Evolutionary conservation across 2,329 filamentous ascomycete species (phyloP).

Genomic region (Diaporthe longicolla): DNA sequence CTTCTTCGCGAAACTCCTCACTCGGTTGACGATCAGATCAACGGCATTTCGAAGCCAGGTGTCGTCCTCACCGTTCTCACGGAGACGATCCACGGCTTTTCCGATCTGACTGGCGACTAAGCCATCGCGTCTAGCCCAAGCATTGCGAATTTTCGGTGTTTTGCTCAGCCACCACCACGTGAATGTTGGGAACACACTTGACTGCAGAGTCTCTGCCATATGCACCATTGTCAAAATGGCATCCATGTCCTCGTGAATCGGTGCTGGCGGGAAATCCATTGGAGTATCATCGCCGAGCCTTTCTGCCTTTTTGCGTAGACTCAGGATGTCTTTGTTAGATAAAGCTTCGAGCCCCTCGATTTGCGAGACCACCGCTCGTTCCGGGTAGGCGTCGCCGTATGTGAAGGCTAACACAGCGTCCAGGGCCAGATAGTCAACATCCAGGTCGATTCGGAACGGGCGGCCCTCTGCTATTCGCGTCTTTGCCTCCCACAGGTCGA

Average conservation of each 20-base stretch:
- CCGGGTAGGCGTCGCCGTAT: slow-evolving; percentile 10
- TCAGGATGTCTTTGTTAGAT: not conserved
- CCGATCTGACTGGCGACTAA: slow-evolving; percentile 7
- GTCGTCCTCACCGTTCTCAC: slow-evolving; percentile 7
- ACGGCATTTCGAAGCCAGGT: slow-evolving; percentile 9
- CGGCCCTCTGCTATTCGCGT: slow-evolving; percentile 40
- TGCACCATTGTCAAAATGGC: slow-evolving; percentile 28
- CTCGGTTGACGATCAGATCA: slow-evolving; percentile 28
- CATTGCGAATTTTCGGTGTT: slow-evolving; percentile 25
- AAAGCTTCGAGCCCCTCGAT: not conserved
- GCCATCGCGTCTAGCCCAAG: slow-evolving; percentile 1
- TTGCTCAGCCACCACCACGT: slow-evolving; percentile 34
- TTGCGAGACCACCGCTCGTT: not conserved
- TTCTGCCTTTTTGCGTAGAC: not conserved
- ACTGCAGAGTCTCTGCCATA: slow-evolving; percentile 26
- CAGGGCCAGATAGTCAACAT: slow-evolving; percentile 21
- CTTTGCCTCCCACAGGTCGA: slow-evolving; percentile 44
- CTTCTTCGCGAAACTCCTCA: slow-evolving; percentile 7
- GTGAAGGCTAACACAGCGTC: slow-evolving; percentile 24
- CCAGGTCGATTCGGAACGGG: slow-evolving; percentile 11
- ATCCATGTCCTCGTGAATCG: slow-evolving; percentile 4
- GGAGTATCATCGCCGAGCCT: not conserved
- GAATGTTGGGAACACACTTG: not conserved
- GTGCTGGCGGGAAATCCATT: not conserved
- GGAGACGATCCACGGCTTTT: slow-evolving; percentile 1